A percentile compares a stretch with the other conserved stretches of the same genome.
phyloP scores from a whole-genome alignment of 768 basidiomycete genomes.

The Sistotremastrum niveocremeum region DNA sequence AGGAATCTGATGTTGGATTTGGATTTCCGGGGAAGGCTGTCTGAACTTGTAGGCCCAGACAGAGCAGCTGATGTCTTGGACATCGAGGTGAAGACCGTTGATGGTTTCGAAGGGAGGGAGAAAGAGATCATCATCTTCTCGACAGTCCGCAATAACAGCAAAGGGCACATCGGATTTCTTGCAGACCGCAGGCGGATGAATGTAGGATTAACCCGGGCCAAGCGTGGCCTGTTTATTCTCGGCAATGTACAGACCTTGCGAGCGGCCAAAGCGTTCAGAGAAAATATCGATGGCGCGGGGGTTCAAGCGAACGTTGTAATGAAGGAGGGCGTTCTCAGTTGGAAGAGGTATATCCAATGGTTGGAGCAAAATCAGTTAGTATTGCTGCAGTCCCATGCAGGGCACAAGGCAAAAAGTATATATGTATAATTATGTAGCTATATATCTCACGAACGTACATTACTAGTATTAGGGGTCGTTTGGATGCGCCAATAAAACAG shows the following conservation, averaged over 20 bases:
- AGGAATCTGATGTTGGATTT: conserved; percentile 47
- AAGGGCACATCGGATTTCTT: conserved; percentile 76
- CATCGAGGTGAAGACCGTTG: conserved; percentile 85
- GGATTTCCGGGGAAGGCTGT: conserved; percentile 40
- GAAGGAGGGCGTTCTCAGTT: conserved; percentile 34
- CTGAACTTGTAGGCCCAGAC: conserved; percentile 43
- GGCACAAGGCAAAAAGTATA: no score
- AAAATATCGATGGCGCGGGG: conserved; percentile 6
- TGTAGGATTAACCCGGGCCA: conserved; percentile 82
- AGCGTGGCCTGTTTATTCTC: conserved; percentile 70
- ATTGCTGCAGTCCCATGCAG: not conserved
- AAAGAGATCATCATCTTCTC: conserved; percentile 89
- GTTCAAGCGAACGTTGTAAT: conserved; percentile 12
- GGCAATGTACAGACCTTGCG: conserved; percentile 58
- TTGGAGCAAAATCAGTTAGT: conserved; percentile 40
- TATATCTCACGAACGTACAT: no score
- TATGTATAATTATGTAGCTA: no score
- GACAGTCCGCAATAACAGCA: conserved; percentile 71
- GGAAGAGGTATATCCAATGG: conserved; percentile 49
- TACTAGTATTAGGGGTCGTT: no score
- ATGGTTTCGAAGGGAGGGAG: conserved; percentile 89
- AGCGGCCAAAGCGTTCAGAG: conserved; percentile 25
- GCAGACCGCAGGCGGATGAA: conserved; percentile 78
- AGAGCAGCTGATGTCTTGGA: conserved; percentile 50
- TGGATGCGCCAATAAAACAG: no score